Evolutionary conservation across 129 eudicot species (phyloP).

Genomic region (Cynara cardunculus): DNA sequence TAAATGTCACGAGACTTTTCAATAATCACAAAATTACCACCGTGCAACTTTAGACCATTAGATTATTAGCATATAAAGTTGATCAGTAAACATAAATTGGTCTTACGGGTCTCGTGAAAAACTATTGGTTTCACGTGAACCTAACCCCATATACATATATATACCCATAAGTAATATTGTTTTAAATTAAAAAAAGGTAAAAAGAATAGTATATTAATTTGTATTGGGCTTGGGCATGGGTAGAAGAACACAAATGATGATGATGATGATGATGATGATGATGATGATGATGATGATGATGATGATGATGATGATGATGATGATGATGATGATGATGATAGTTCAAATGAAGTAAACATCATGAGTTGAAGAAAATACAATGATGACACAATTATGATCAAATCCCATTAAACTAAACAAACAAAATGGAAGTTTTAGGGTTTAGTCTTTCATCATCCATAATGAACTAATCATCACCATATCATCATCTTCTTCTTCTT

Average conservation of each 20-base stretch:
- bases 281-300: not conserved
- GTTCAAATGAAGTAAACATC: not conserved
- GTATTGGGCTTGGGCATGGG: not conserved
- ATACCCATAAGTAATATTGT: too few relatives aligned
- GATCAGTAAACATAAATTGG: too few relatives aligned
- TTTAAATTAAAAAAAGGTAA: not conserved
- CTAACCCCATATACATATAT: too few relatives aligned
- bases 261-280: not conserved
- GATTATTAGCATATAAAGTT: too few relatives aligned
- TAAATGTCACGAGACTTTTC: too few relatives aligned
- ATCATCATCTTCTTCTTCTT: constrained; percentile 16
- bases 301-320: not conserved
- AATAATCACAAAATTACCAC: too few relatives aligned
- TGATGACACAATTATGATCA: constrained; percentile 36
- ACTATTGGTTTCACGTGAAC: too few relatives aligned
- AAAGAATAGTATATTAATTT: not conserved
- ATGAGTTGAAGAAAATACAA: constrained; percentile 17
- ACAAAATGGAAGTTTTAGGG: not conserved
- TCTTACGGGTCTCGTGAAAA: too few relatives aligned
- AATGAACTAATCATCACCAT: constrained; percentile 36
- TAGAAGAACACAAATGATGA: not conserved
- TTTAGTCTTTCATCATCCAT: constrained; percentile 4
- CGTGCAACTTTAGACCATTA: too few relatives aligned
- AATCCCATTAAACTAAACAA: constrained; percentile 20
- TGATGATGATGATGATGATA: not conserved